Evolutionary conservation across 2,329 filamentous ascomycete genomes (phyloP).

Genomic region (Fusarium buharicum): DNA sequence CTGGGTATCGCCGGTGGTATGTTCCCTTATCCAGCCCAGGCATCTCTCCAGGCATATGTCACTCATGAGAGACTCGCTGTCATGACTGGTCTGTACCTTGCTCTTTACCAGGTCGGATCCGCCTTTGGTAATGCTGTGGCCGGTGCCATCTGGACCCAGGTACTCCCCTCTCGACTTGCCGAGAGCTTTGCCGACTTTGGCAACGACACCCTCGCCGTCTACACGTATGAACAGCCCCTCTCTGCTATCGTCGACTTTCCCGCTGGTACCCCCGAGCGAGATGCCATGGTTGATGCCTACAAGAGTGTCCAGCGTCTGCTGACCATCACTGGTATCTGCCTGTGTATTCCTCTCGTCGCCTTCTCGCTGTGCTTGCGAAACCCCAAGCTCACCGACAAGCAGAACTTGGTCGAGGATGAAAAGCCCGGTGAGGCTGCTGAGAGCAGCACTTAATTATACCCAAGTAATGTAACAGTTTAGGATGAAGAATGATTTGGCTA

Average conservation of each 20-base stretch:
- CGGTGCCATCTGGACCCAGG: slow-evolving; percentile 71
- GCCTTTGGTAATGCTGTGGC: slow-evolving; percentile 70
- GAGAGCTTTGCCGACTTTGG: slow-evolving; percentile 48
- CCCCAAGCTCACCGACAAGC: slow-evolving; percentile 57
- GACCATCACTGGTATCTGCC: slow-evolving; percentile 60
- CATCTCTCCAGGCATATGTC: slow-evolving; percentile 55
- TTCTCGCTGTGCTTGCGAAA: slow-evolving; percentile 58
- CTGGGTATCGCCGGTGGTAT: slow-evolving; percentile 72
- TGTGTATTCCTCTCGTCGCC: slow-evolving; percentile 59
- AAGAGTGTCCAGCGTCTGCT: slow-evolving; percentile 60
- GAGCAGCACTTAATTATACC: slow-evolving; percentile 11
- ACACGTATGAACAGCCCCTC: slow-evolving; percentile 54
- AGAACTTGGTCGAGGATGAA: slow-evolving; percentile 55
- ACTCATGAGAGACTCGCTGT: slow-evolving; percentile 68
- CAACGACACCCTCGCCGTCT: slow-evolving; percentile 53
- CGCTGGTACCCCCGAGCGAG: slow-evolving; percentile 56
- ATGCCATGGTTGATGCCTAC: slow-evolving; percentile 57
- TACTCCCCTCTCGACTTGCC: slow-evolving; percentile 59
- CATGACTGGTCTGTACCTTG: slow-evolving; percentile 71
- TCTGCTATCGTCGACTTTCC: slow-evolving; percentile 49
- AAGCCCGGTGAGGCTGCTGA: slow-evolving; percentile 27
- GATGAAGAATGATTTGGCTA: no score
- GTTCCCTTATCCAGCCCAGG: slow-evolving; percentile 64
- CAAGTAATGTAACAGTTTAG: slow-evolving; percentile 15
- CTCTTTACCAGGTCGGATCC: slow-evolving; percentile 71